Conservation (phyloP, 139 green algal genomes). For the Tetradesmus obliquus region DNA sequence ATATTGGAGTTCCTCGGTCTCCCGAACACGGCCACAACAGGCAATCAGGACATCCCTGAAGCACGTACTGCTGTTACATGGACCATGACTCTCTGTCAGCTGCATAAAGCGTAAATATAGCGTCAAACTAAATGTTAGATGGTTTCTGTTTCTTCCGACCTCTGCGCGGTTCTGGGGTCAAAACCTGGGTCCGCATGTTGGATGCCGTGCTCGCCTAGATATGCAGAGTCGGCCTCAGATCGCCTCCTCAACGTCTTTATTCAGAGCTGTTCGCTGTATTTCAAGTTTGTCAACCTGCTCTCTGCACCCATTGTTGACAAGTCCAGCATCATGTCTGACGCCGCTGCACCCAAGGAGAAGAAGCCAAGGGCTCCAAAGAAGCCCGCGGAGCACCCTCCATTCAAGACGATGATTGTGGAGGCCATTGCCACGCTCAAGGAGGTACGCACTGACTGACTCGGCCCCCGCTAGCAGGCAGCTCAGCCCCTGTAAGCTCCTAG, state of each 20-base stretch:
- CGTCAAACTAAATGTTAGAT: background rate
- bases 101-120: background rate
- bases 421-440: constrained; percentile 83
- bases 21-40: background rate
- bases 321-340: constrained; percentile 34
- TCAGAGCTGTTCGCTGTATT: background rate
- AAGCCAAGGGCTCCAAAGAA: constrained; percentile 48
- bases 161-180: background rate
- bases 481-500: background rate
- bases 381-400: constrained; percentile 52
- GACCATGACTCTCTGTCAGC: background rate
- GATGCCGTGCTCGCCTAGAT: background rate
- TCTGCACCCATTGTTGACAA: background rate
- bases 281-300: background rate
- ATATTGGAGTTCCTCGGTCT: background rate
- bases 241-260: background rate
- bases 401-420: constrained; percentile 69
- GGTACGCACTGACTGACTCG: constrained; percentile 9
- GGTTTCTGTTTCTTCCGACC: background rate
- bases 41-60: background rate
- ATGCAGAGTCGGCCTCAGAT: background rate
- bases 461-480: background rate
- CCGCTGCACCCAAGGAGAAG: constrained; percentile 40
- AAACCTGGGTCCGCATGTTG: background rate
- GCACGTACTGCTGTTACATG: background rate